Base-by-base conservation (phyloP, 2,329 filamentous ascomycete genomes). In the Nemania sp. region DNA sequence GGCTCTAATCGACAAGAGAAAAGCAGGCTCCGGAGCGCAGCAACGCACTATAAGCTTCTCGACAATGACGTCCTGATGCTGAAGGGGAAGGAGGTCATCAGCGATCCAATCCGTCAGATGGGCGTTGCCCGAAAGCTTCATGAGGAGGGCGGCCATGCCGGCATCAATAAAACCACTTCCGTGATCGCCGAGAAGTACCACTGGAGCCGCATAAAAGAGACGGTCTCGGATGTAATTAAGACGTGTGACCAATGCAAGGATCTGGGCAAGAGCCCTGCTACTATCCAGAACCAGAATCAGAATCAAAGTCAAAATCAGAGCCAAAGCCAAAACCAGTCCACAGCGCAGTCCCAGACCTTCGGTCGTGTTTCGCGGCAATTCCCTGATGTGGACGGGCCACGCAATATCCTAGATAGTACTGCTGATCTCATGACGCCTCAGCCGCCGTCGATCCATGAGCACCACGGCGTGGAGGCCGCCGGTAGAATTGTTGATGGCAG, bases 161-260 rank as follows among this genome's bases (percentile, higher is more conserved):
- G 96, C 59, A 98, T 98, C 85, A 99, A 99, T 85, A 98, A 98
- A 83, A 98, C 95, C 0, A 98, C 95, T 0, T 94, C 95, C 22
- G 92, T 90, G 22, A 97, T 99, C 75, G 93, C 95, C 11, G 93
- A 98, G 78, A 92, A 91, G 77, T 98, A 95, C 78, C 96, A 98
- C 81, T 99, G 96, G 96, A 94, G 97, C 55, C 89, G 95, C 69
- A 98, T 98, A 83, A 99, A 98, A 80, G 94, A 98, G 81, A 98
- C 95, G 0, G 96, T 98, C 69, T 96, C 92, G 78, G 90, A 95
- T 78, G 94, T 97, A 74, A 97, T 98, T 80, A 91, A 93, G 74
- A 95, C 96, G 75, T 99, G 96, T 80, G 82, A 87, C 7, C 91
- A 97, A 78, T 98, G 95, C 83, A 97, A 95, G 64, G 63, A 71